Conservation (phyloP, 768 basidiomycete species). For the Neoboletus magnificus region DNA sequence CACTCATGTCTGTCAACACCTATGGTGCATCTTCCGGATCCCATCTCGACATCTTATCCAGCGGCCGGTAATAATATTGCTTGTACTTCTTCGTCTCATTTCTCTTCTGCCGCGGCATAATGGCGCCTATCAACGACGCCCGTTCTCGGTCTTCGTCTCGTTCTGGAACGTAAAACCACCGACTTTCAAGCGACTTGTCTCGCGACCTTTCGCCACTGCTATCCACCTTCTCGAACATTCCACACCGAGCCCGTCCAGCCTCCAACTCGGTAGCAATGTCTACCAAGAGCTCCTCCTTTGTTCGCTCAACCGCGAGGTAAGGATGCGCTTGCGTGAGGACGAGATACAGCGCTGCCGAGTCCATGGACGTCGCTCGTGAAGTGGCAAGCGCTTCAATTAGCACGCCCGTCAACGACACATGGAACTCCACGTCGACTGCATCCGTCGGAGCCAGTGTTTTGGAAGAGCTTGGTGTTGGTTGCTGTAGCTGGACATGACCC, state of each 20-base stretch:
- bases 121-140: conserved; percentile 60
- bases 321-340: conserved; percentile 54
- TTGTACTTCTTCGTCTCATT: conserved; percentile 81
- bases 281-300: conserved; percentile 44
- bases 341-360: conserved; percentile 51
- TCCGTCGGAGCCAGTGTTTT: conserved; percentile 6
- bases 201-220: conserved; percentile 53
- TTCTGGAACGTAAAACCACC: conserved; percentile 79
- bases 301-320: conserved; percentile 37
- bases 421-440: conserved; percentile 21
- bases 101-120: conserved; percentile 77
- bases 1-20: background rate
- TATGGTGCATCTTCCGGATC: conserved; percentile 60
- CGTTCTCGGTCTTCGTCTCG: conserved; percentile 66
- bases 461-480: background rate
- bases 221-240: conserved; percentile 72
- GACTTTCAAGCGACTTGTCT: conserved; percentile 44
- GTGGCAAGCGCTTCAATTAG: conserved; percentile 67
- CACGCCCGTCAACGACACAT: conserved; percentile 57
- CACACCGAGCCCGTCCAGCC: conserved; percentile 42
- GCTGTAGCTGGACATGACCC: background rate
- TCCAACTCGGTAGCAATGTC: conserved; percentile 51
- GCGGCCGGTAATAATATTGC: conserved; percentile 77
- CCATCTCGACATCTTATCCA: conserved; percentile 71
- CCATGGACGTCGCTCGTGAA: conserved; percentile 67